A percentile compares a stretch with the other conserved stretches of the same genome.
Evolutionary conservation across 2,329 filamentous ascomycete species (phyloP).

Genomic region (Verticillium alfalfae): DNA sequence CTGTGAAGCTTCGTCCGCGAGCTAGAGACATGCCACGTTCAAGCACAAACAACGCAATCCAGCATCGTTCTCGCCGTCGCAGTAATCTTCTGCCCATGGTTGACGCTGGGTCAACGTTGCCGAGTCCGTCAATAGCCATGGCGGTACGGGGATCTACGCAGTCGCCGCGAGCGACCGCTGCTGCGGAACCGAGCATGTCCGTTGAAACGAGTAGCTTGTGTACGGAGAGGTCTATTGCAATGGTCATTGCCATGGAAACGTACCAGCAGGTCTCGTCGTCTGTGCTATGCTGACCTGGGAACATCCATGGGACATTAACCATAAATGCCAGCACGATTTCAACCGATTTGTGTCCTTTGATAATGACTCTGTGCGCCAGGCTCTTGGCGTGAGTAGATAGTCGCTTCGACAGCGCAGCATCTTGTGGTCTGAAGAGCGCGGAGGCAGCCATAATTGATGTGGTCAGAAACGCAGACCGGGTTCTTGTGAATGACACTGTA

Average conservation of each 20-base stretch:
- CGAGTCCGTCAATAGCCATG: conserved; percentile 62
- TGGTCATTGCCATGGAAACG: conserved; percentile 62
- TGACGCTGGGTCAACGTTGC: conserved; percentile 54
- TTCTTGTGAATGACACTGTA: conserved; percentile 59
- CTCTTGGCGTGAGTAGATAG: conserved; percentile 59
- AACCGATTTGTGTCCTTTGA: conserved; percentile 59
- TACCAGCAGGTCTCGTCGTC: conserved; percentile 71
- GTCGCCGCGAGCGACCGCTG: conserved; percentile 48
- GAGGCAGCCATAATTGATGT: conserved; percentile 67
- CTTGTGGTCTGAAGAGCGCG: conserved; percentile 60
- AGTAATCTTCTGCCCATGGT: conserved; percentile 56
- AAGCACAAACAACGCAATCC: conserved; percentile 67
- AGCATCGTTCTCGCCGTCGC: conserved; percentile 61
- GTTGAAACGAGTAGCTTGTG: conserved; percentile 63
- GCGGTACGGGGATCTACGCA: conserved; percentile 64
- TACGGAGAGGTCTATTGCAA: conserved; percentile 63
- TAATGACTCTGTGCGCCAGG: conserved; percentile 57
- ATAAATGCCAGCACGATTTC: conserved; percentile 72
- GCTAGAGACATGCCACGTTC: conserved; percentile 69
- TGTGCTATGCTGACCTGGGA: conserved; percentile 59
- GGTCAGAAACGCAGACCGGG: conserved; percentile 64
- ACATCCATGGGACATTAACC: conserved; percentile 73
- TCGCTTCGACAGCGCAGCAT: conserved; percentile 59
- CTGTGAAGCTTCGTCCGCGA: conserved; percentile 61
- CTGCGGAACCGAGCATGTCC: conserved; percentile 36